Base-by-base conservation (phyloP, 129 eudicot genomes). In the Flaveria sonorensis region DNA sequence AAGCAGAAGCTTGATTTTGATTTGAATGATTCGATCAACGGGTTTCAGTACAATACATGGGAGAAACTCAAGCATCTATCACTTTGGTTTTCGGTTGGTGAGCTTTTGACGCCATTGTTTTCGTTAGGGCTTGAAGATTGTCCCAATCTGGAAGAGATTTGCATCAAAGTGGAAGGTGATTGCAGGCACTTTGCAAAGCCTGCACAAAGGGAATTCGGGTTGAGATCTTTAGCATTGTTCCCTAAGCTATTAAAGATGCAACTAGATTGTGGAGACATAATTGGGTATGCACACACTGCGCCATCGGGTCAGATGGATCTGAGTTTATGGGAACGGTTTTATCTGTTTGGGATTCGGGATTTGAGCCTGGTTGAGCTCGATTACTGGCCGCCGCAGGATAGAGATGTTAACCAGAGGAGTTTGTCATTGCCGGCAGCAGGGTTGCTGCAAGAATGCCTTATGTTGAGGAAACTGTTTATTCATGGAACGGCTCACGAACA, bases 341-440 rank as follows among this genome's bases (percentile, higher is more conserved):
- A 86, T 83, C 65, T 94, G 60, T 77, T 24, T n/a, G 97, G 96
- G 15, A 89, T 94, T 0, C 83, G 85, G 39, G 64, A 68, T 8
- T 81, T 94, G 83, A 74, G 50, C 15, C 85, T 95, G 10, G 76
- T 14, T 6, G 97, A 95, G 74, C 89, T 95, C 0, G 90, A 95
- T 77, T 95, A 95, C 71, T 95, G 99, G 99, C 97, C 97, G 2
- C 99, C 99, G 6, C 96, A 91, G 61, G 99, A 95, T 74, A 82
- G 87, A 81, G 99, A 95, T 80, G 97, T 95, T 7, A 95, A 95
- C 70, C 96, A 83, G 74, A 88, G 99, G 89, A 87, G 99, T 62
- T 73, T 95, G 11, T 89, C 96, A 0, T 82, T 89, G 59, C 97
- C 99, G 1, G 97, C 99, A 7, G 94, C 97, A 0, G 99, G 97